Conservation (phyloP, 371 early-diverging fungal genomes). For the Circinella umbellata region DNA sequence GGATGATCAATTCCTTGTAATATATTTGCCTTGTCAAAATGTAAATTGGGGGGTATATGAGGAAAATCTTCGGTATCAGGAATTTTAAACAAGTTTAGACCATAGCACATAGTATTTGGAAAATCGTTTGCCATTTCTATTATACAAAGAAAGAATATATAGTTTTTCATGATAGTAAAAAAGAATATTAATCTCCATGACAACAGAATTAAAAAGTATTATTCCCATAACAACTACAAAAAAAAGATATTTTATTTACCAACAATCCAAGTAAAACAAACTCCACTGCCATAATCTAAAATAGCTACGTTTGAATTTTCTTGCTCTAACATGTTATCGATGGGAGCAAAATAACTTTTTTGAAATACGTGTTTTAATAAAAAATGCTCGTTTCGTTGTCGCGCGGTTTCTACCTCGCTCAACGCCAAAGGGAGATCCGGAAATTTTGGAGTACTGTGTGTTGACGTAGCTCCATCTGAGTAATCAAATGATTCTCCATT, state of each 20-base stretch:
- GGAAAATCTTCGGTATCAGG: slow-evolving; percentile 11
- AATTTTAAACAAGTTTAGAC: slow-evolving; percentile 32
- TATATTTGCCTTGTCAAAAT: slow-evolving; percentile 22
- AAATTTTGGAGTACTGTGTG: slow-evolving; percentile 6
- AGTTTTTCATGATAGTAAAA: neutral
- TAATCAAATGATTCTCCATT: neutral
- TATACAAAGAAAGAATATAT: neutral
- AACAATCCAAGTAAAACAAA: slow-evolving; percentile 35
- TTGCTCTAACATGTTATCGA: slow-evolving; percentile 20
- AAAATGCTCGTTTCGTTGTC: slow-evolving; percentile 34
- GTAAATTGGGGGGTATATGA: slow-evolving; percentile 32
- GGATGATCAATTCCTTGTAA: slow-evolving; percentile 27
- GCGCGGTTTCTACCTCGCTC: slow-evolving; percentile 25
- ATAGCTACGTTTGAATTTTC: slow-evolving; percentile 10
- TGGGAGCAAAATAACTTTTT: slow-evolving; percentile 38
- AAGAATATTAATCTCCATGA: no score
- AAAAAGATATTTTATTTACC: slow-evolving; percentile 18
- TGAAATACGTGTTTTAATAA: slow-evolving; percentile 45
- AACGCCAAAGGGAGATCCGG: slow-evolving; percentile 5
- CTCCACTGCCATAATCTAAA: slow-evolving; percentile 43
- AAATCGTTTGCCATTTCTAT: slow-evolving; percentile 41
- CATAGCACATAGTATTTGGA: slow-evolving; percentile 34
- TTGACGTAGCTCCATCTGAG: slow-evolving; percentile 6
- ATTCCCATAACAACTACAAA: no score
- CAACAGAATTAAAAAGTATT: no score